These are phyloP conservation scores for Heliosperma pusillum DNA, from an alignment of 148 eudicot genomes.

Conservation along the genomic window DNA sequence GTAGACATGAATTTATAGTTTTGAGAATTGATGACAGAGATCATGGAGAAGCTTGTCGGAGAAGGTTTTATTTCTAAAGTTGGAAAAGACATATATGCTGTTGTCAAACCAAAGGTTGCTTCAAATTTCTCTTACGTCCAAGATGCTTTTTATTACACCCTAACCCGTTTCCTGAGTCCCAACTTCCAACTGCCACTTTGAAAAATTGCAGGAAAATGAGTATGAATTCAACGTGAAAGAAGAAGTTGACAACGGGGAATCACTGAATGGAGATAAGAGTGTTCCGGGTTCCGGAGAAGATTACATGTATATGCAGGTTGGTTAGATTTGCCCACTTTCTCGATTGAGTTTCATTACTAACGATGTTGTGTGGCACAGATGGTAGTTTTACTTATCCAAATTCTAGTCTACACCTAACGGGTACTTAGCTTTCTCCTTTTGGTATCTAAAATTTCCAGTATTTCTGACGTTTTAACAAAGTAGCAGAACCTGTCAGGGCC, in stretches of 20 bases:
- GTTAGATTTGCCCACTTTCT: conserved; percentile 10
- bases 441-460: background rate
- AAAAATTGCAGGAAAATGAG: conserved; percentile 40
- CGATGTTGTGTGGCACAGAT: background rate
- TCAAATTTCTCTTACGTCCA: conserved; percentile 9
- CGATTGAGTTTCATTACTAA: background rate
- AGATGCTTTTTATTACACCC: background rate
- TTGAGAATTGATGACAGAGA: conserved; percentile 55
- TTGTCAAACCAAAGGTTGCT: conserved; percentile 62
- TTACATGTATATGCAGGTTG: conserved; percentile 85
- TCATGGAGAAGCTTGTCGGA: conserved; percentile 73
- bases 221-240: conserved; percentile 78
- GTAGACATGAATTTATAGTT: background rate
- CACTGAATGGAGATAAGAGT: conserved; percentile 31
- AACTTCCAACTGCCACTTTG: background rate
- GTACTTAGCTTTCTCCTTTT: background rate
- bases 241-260: conserved; percentile 48
- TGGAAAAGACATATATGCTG: conserved; percentile 51
- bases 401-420: background rate
- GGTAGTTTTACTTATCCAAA: background rate
- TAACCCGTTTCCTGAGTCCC: background rate
- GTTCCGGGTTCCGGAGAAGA: conserved; percentile 42
- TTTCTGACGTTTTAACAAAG: too few species aligned
- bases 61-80: conserved; percentile 50
- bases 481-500: background rate